A percentile compares a stretch with the other conserved stretches of the same genome.
phyloP scores from a whole-genome alignment of 176 grass and related monocot genomes.

The Rhynchospora tenuis region DNA sequence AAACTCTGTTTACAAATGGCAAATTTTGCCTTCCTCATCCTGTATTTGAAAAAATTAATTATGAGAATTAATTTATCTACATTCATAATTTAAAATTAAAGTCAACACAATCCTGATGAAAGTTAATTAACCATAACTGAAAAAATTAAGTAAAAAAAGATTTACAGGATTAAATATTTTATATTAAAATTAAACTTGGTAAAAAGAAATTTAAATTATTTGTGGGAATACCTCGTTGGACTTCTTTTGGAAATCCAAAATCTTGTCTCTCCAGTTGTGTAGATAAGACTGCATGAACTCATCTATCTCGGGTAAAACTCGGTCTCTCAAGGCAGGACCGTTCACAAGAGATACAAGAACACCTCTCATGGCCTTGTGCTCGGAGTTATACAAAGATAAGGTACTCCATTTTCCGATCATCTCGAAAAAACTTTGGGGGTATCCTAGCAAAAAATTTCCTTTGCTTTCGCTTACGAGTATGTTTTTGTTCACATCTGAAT shows the following conservation, averaged over 20 bases:
- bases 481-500: constrained; percentile 19
- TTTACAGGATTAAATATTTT: no score
- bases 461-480: constrained; percentile 26
- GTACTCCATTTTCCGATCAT: constrained; percentile 16
- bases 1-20: no score
- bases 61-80: no score
- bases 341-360: constrained; percentile 2
- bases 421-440: constrained; percentile 20
- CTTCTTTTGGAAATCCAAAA: constrained; percentile 26
- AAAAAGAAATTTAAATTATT: no score
- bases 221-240: constrained; percentile 24
- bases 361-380: no score
- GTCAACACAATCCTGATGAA: no score
- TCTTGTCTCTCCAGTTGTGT: constrained; percentile 6
- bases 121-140: no score
- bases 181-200: no score
- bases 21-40: no score
- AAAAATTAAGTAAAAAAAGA: no score
- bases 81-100: no score
- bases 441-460: constrained; percentile 17
- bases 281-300: constrained; percentile 23
- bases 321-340: constrained; percentile 4
- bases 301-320: constrained; percentile 21
- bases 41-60: no score
- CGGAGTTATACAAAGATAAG: not conserved